phyloP scores from a whole-genome alignment of 1,284 basidiomycete species.

The Moesziomyces globuligerus region DNA sequence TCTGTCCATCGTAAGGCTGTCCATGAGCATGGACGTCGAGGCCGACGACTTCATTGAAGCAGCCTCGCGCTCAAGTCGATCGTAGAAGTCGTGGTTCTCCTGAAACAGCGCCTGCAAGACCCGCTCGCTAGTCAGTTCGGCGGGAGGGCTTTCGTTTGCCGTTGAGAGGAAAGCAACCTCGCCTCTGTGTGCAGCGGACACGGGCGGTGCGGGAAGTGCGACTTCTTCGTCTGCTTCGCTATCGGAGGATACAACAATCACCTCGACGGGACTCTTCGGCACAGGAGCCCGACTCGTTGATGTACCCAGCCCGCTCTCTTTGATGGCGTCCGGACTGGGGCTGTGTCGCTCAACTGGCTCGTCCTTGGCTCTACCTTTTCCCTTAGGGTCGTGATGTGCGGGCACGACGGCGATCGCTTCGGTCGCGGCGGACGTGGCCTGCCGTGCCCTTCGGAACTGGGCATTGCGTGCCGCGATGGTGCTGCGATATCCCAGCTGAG shows the following conservation, averaged over 20 bases:
- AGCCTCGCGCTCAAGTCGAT: slow-evolving; percentile 18
- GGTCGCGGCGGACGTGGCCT: background rate
- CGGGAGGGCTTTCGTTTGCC: slow-evolving; percentile 1
- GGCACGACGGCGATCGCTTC: background rate
- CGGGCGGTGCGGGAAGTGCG: background rate
- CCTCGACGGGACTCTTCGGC: slow-evolving; percentile 4
- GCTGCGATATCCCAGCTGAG: slow-evolving; percentile 3
- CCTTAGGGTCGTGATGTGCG: no score
- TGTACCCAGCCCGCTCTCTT: background rate
- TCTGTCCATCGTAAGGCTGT: slow-evolving; percentile 23
- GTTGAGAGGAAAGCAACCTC: background rate
- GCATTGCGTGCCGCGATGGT: slow-evolving; percentile 46
- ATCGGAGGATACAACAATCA: slow-evolving; percentile 36
- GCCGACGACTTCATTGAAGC: slow-evolving; percentile 4
- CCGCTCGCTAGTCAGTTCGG: slow-evolving; percentile 1
- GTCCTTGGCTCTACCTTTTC: background rate
- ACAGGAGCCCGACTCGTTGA: background rate
- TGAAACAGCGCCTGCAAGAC: slow-evolving; percentile 10
- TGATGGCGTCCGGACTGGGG: background rate
- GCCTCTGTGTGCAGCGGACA: background rate
- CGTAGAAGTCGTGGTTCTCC: slow-evolving; percentile 13
- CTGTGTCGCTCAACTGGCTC: background rate
- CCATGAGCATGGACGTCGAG: slow-evolving; percentile 9
- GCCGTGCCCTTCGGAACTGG: slow-evolving; percentile 23
- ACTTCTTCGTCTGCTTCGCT: slow-evolving; percentile 15